Evolutionary conservation across 345 rosid genomes (phyloP), one percentile per base, ranked within the genome.

Genomic region (Rubroshorea leprosula): DNA sequence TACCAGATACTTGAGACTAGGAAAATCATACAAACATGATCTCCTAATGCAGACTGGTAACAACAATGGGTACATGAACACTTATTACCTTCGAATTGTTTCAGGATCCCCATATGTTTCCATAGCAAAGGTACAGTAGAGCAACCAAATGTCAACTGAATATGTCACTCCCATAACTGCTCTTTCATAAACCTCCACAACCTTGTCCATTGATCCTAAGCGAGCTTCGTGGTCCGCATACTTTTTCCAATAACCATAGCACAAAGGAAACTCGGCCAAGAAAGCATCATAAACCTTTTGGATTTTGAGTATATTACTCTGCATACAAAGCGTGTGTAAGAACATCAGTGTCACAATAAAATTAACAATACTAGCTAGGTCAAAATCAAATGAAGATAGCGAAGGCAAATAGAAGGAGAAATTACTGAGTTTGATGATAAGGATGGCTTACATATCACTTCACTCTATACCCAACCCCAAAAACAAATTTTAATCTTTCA

Each of bases 191-290:
- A 94, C 97, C 78, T 87, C 97, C 70, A 87, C 83, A 55, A 89
- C 95, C 66, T 87, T 94, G 81, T 94, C 97, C 86, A 84, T 77
- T 41, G 86, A 86, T 48, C 95, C 90, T 57, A 79, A 74, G 5
- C 87, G 83, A 35, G 92, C 92, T 76, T 94, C 99, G 60, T 90
- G 96, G 78, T 94, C 96, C 10, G 96, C 96, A 66, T 87, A 94
- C 78, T 89, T 93, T 79, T 93, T 89, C 99, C 99, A 93, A 58
- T 89, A 93, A 63, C 99, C 99, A 83, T 87, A 94, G 68, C 99
- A 94, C 68, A 90, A 60, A 44, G 96, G 99, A 50, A 87, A 94
- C 70, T 94, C 99, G 31, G 85, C 93, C 61, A 94, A 73, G 76
- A 93, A 93, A 25, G 84, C 79, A 79, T 89, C 97, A 72, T 93